Conservation (phyloP, 2,329 filamentous ascomycete species). For the Neospermospora avenae region DNA sequence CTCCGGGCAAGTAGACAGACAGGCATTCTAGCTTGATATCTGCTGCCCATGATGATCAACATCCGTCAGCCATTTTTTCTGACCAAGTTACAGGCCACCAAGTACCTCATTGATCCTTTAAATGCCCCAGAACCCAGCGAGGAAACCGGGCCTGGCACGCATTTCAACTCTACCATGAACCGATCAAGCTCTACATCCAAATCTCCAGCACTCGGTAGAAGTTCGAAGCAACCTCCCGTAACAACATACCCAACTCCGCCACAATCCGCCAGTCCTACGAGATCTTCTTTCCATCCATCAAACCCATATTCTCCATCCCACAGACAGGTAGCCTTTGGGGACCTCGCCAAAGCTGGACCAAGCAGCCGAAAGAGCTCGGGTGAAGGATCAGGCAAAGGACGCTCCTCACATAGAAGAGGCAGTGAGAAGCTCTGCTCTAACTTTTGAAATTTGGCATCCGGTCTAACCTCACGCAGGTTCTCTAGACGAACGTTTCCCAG, state of each 20-base stretch:
- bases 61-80: conserved; percentile 9
- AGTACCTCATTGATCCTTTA: conserved; percentile 67
- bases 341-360: conserved; percentile 28
- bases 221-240: conserved; percentile 12
- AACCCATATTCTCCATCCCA: conserved; percentile 39
- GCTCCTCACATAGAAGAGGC: conserved; percentile 36
- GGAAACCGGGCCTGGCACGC: conserved; percentile 61
- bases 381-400: conserved; percentile 33
- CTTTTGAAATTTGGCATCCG: not conserved
- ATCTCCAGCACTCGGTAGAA: conserved; percentile 12
- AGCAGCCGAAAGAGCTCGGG: conserved; percentile 18
- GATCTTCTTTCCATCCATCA: conserved; percentile 44
- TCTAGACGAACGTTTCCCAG: conserved; percentile 57
- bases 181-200: conserved; percentile 21
- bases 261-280: conserved; percentile 51
- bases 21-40: conserved; percentile 18
- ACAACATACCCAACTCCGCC: conserved; percentile 47
- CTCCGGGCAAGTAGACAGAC: not conserved
- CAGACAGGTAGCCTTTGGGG: conserved; percentile 29
- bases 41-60: conserved; percentile 11
- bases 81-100: conserved; percentile 49
- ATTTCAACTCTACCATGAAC: conserved; percentile 37
- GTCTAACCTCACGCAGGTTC: conserved; percentile 36
- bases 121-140: conserved; percentile 64
- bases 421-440: conserved; percentile 28